phyloP scores from a whole-genome alignment of 2,329 filamentous ascomycete genomes.

The Metarhizium robertsii region DNA sequence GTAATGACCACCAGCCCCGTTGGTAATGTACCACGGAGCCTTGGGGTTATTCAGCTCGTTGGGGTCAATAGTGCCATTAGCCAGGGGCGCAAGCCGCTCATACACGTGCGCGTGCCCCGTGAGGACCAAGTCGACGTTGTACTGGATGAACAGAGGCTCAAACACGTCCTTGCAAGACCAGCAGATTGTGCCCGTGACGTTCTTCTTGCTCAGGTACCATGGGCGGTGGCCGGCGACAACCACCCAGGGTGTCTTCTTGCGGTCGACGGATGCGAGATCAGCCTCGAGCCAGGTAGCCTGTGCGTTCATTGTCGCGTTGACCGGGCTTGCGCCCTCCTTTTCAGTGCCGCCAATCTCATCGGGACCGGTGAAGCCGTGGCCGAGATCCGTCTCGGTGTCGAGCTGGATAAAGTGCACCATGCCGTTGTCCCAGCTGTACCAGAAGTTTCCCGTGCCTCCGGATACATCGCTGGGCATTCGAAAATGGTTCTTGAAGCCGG shows the following conservation, averaged over 20 bases:
- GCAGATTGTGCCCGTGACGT: constrained; percentile 2
- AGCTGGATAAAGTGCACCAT: constrained; percentile 20
- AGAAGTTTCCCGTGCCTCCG: constrained; percentile 18
- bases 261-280: constrained; percentile 22
- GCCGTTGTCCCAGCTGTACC: constrained; percentile 16
- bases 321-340: no score
- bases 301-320: no score
- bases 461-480: constrained; percentile 25
- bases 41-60: constrained; percentile 19
- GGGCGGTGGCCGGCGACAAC: constrained; percentile 30
- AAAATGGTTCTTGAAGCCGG: no score
- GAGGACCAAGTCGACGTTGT: no score
- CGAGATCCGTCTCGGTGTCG: constrained; percentile 18
- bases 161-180: no score
- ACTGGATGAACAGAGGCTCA: no score
- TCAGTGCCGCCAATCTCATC: no score
- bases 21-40: constrained; percentile 18
- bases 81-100: no score
- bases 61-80: no score
- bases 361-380: no score
- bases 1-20: constrained; percentile 18
- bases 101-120: no score
- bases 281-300: no score
- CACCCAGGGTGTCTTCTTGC: constrained; percentile 40
- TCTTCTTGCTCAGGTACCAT: constrained; percentile 35